Base-by-base conservation (phyloP, 257 asterid genomes). In the Penstemon barbatus region DNA sequence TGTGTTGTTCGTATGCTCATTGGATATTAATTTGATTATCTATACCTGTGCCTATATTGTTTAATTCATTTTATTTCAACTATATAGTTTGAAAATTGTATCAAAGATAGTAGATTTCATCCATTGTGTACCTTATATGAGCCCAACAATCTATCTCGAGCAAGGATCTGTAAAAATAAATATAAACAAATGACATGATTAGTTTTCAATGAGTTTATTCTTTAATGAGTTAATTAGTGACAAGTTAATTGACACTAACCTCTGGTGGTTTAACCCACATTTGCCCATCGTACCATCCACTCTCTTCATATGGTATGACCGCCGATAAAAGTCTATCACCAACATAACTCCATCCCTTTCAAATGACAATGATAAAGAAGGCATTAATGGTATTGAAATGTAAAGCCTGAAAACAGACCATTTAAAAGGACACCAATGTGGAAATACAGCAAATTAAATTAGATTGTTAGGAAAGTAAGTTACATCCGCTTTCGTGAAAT, bases 241-340 rank as follows among this genome's bases (percentile, higher is more conserved):
- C 12, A 61, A 46, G 57, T 19, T 25, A n/a, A 5, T 36, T 40
- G 66, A 48, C 49, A 44, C 87, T 63, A 53, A 89, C 97, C 91
- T 92, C 97, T 8, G 96, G 98, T 73, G 97, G 98, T 74, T 89
- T 86, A 46, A 89, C 98, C 97, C 98, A 89, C 95, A 92, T 88
- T 77, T 89, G 98, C 13, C 97, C 96, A 66, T 89, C 97, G 15
- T 89, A 89, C 97, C 98, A 87, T 65, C 97, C 98, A 13, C 79
- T 92, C 80, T 89, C 96, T 85, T 92, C 97, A 52, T 92, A 86
- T 7, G 97, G 97, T 73, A 89, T 74, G 66, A 89, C 97, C 7
- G 97, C 97, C 4, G 97, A 86, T 57, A 89, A 81, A 74, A 89
- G 97, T 72, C 97, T 79, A 15, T 91, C 96, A 0, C 98, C 96